Conservation (phyloP, 192 early-diverging fungal species). For the Funneliformis mosseae region DNA sequence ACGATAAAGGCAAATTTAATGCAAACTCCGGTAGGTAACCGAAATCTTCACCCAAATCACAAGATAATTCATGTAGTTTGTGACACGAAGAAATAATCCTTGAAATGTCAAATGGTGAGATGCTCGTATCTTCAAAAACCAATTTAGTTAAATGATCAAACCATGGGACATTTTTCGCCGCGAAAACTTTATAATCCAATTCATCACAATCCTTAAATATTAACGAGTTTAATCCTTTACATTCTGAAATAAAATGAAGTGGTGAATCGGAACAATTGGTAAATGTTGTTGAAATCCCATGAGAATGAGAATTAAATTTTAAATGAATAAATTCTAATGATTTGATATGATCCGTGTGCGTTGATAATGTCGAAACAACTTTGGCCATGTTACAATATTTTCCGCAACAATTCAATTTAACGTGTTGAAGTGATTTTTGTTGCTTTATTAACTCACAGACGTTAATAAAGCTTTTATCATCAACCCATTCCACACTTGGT, state of each 20-base stretch:
- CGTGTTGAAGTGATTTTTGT: not conserved
- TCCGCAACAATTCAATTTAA: constrained; percentile 19
- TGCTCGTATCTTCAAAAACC: constrained; percentile 3
- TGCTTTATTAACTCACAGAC: not conserved
- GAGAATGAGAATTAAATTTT: not conserved
- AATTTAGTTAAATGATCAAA: not conserved
- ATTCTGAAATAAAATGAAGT: not conserved
- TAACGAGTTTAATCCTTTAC: not conserved
- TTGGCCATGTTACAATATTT: not conserved
- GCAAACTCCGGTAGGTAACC: not conserved
- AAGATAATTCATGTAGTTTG: not conserved
- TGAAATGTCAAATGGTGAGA: not conserved
- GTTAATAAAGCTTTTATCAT: not conserved
- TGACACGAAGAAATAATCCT: not conserved
- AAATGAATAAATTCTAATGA: constrained; percentile 4
- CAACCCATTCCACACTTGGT: not conserved
- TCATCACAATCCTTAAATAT: constrained; percentile 14
- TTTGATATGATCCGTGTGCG: not conserved
- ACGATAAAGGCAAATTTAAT: not conserved
- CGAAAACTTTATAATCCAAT: not conserved
- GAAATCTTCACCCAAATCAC: not conserved
- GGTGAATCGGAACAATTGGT: not conserved
- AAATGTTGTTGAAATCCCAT: not conserved
- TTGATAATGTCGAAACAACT: not conserved
- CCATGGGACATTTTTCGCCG: not conserved